Percentiles rank a stretch among this genome's conserved stretches.
Conservation (phyloP, 192 early-diverging fungal genomes). For the Podila epigama region DNA sequence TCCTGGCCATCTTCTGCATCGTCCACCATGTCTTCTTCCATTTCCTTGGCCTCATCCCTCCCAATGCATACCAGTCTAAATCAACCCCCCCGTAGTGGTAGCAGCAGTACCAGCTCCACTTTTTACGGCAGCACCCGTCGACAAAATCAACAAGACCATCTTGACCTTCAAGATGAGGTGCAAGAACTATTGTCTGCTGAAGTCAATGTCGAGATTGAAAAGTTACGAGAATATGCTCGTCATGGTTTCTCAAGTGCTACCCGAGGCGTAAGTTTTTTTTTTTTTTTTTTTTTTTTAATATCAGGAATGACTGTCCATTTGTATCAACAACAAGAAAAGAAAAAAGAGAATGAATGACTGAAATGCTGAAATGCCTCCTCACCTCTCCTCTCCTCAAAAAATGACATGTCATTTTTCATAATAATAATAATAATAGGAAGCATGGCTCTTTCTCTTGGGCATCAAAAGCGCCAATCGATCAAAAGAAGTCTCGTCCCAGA, state of each 20-base stretch:
- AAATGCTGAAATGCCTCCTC: background rate
- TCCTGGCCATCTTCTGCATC: no score
- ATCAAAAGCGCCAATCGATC: slow-evolving; percentile 24
- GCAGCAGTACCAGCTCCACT: no score
- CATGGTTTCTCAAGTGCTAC: slow-evolving; percentile 83
- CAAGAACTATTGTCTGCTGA: slow-evolving; percentile 78
- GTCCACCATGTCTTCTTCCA: no score
- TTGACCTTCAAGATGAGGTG: slow-evolving; percentile 64
- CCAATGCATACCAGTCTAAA: no score
- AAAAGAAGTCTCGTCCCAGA: slow-evolving; percentile 24
- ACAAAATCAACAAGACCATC: slow-evolving; percentile 5
- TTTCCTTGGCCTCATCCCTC: no score
- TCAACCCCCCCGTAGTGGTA: no score
- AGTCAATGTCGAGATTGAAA: slow-evolving; percentile 81
- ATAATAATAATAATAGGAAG: no score
- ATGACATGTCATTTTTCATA: background rate
- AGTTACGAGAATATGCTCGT: slow-evolving; percentile 72
- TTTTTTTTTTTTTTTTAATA: background rate
- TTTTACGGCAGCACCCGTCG: background rate
- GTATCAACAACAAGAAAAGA: background rate
- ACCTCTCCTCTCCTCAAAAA: background rate
- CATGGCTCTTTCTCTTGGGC: slow-evolving; percentile 27
- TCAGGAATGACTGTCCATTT: background rate
- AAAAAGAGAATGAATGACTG: background rate
- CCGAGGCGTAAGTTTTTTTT: slow-evolving; percentile 58